These are phyloP conservation scores for Flaveria brownii DNA, from an alignment of 129 eudicot species.

Conservation along the genomic window DNA sequence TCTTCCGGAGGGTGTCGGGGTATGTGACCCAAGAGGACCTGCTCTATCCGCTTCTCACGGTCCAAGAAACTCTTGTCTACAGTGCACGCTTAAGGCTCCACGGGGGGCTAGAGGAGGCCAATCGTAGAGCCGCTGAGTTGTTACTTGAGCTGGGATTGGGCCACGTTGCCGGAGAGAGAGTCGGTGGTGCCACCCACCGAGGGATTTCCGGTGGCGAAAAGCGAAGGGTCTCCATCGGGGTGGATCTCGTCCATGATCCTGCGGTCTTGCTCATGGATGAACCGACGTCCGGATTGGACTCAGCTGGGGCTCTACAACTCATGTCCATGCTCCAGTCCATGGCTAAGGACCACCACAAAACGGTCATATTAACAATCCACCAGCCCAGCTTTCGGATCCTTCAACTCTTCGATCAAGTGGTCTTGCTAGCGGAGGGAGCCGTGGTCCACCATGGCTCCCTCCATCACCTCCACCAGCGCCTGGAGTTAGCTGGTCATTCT, in stretches of 20 bases:
- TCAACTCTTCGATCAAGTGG: constrained; percentile 51
- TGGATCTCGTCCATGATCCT: constrained; percentile 70
- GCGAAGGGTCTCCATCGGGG: constrained; percentile 67
- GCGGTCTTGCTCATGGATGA: constrained; percentile 63
- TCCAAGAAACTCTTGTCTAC: constrained; percentile 64
- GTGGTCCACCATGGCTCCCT: constrained; percentile 61
- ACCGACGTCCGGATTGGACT: constrained; percentile 77
- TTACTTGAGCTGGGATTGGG: no score
- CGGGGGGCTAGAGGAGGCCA: constrained; percentile 26
- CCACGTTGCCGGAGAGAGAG: constrained; percentile 49
- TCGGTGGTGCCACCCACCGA: constrained; percentile 47
- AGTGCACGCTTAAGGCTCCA: constrained; percentile 62
- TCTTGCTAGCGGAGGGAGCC: constrained; percentile 49
- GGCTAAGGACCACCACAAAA: constrained; percentile 54
- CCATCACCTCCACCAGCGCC: constrained; percentile 43
- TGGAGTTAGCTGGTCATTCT: constrained; percentile 48
- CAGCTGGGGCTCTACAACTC: constrained; percentile 62
- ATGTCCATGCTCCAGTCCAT: constrained; percentile 56
- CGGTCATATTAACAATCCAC: constrained; percentile 63
- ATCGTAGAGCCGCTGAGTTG: constrained; percentile 37
- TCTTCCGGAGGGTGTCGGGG: constrained; percentile 56
- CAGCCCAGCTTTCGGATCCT: constrained; percentile 80
- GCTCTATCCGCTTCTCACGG: constrained; percentile 70
- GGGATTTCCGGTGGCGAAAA: constrained; percentile 79
- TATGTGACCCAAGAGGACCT: constrained; percentile 71